These are phyloP conservation scores for Alternaria tenuissima DNA, from an alignment of 2,329 filamentous ascomycete species.

Conservation along the genomic window DNA sequence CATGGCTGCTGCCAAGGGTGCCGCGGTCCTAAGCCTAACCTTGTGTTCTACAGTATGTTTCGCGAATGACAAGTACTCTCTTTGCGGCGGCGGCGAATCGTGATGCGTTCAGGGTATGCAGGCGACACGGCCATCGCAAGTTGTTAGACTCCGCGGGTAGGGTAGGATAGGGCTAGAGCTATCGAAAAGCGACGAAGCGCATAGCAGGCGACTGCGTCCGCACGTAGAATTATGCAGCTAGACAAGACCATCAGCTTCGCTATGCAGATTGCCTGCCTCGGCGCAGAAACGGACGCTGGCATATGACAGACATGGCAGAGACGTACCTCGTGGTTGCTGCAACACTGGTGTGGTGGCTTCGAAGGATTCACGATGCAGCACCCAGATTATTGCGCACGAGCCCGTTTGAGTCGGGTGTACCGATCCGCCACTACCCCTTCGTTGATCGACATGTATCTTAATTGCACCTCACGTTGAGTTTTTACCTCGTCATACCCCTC, in stretches of 20 bases:
- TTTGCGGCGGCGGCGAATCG: not conserved
- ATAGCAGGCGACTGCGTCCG: slow-evolving; percentile 8
- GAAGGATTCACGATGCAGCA: slow-evolving; percentile 34
- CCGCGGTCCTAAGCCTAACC: not conserved
- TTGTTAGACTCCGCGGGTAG: slow-evolving; percentile 5
- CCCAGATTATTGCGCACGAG: slow-evolving; percentile 24
- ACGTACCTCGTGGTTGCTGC: slow-evolving; percentile 19
- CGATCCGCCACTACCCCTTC: slow-evolving; percentile 18
- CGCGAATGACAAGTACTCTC: not conserved
- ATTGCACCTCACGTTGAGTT: slow-evolving; percentile 29
- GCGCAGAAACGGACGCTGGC: not conserved
- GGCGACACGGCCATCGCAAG: slow-evolving; percentile 10
- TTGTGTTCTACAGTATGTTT: not conserved
- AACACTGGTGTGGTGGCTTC: slow-evolving; percentile 26
- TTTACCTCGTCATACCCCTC: slow-evolving; percentile 1
- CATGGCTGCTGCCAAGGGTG: slow-evolving; percentile 6
- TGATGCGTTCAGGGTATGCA: slow-evolving; percentile 2
- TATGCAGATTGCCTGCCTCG: not conserved
- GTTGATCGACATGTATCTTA: slow-evolving; percentile 30
- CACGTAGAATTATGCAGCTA: slow-evolving; percentile 3
- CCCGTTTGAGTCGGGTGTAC: slow-evolving; percentile 15
- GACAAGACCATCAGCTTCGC: slow-evolving; percentile 1
- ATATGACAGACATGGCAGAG: not conserved
- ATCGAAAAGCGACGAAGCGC: slow-evolving; percentile 16
- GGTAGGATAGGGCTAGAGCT: slow-evolving; percentile 6